phyloP scores from a whole-genome alignment of 441 rosid species.

The Metrosideros polymorpha region DNA sequence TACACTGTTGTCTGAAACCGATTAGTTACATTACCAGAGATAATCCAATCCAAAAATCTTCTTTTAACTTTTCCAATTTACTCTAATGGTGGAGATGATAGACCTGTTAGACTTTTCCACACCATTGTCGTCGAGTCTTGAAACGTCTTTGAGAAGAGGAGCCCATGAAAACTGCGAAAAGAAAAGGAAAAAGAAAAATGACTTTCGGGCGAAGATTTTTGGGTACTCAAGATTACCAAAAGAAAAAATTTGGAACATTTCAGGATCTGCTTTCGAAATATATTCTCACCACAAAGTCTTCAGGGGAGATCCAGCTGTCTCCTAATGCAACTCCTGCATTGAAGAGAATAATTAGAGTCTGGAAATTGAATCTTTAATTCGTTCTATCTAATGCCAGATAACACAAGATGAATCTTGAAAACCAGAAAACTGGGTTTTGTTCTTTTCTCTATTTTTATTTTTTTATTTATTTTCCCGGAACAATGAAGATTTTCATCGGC shows the following conservation, averaged over 20 bases:
- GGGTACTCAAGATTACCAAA: neutral
- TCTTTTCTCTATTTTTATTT: neutral
- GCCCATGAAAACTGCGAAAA: slow-evolving; percentile 68
- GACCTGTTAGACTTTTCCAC: slow-evolving; percentile 48
- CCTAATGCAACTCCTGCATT: slow-evolving; percentile 68
- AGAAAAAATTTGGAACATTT: neutral
- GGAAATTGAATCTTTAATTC: neutral
- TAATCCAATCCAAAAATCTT: neutral
- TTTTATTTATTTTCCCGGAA: neutral
- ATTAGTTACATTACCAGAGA: neutral
- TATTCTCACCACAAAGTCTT: slow-evolving; percentile 70
- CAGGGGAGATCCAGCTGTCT: slow-evolving; percentile 90
- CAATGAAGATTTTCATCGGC: neutral
- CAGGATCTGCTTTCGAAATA: neutral
- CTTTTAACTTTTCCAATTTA: neutral
- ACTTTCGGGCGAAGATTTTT: neutral
- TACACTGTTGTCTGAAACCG: slow-evolving; percentile 22
- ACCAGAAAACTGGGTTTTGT: neutral
- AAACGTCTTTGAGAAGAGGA: slow-evolving; percentile 67
- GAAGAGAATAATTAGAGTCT: neutral
- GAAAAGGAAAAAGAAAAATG: neutral
- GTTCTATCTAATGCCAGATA: neutral
- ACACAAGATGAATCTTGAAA: neutral
- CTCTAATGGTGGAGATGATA: neutral
- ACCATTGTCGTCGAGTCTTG: slow-evolving; percentile 59